These are phyloP conservation scores for Zygoascus biomembranicola DNA, from an alignment of 805 yeast species.

Conservation along the genomic window DNA sequence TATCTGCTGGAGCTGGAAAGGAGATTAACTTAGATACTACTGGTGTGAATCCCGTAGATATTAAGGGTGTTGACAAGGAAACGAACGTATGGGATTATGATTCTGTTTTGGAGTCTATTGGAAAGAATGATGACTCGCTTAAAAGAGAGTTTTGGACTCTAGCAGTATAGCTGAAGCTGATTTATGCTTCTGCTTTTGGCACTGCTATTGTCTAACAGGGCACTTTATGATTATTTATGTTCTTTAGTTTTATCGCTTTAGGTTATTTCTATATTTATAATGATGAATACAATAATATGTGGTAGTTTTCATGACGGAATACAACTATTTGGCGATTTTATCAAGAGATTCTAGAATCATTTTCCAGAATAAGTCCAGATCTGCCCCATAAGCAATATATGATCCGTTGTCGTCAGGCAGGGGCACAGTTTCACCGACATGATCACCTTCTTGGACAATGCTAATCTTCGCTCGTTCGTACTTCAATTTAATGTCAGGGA, in stretches of 20 bases:
- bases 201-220: neutral
- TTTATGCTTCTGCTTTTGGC: neutral
- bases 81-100: slow-evolving; percentile 20
- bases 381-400: slow-evolving; percentile 33
- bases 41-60: slow-evolving; percentile 3
- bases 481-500: slow-evolving; percentile 16
- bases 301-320: neutral
- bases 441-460: slow-evolving; percentile 22
- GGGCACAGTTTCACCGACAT: slow-evolving; percentile 20
- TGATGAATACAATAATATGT: neutral
- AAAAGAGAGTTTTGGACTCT: slow-evolving; percentile 23
- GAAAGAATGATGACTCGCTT: slow-evolving; percentile 16
- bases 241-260: neutral
- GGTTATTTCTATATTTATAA: neutral
- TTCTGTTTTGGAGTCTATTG: slow-evolving; percentile 15
- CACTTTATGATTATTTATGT: neutral
- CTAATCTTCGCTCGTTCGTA: slow-evolving; percentile 11
- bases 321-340: slow-evolving; percentile 26
- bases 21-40: slow-evolving; percentile 11
- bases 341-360: slow-evolving; percentile 33
- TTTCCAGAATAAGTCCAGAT: slow-evolving; percentile 41
- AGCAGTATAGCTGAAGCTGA: slow-evolving; percentile 2
- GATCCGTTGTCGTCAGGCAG: slow-evolving; percentile 26
- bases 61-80: neutral
- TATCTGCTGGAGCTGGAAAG: slow-evolving; percentile 5